phyloP scores from a whole-genome alignment of 305 asterid species.

The Caryopteris hybrid region DNA sequence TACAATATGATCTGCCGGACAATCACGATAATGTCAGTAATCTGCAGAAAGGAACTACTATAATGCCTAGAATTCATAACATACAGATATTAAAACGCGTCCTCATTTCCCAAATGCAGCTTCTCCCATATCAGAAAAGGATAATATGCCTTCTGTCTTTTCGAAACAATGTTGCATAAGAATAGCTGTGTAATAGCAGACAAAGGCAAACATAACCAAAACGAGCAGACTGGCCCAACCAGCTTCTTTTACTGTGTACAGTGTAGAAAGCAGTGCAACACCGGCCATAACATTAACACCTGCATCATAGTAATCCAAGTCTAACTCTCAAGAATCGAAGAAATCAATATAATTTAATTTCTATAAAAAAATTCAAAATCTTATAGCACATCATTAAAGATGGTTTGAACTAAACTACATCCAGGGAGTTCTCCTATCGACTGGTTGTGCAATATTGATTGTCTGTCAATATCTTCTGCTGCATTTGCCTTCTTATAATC shows the following conservation, averaged over 20 bases:
- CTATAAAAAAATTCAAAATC: background rate
- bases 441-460: slow-evolving; percentile 24
- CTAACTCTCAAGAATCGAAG: too few species aligned
- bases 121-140: slow-evolving; percentile 92
- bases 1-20: slow-evolving; percentile 67
- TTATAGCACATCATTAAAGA: slow-evolving; percentile 44
- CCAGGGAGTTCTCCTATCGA: slow-evolving; percentile 38
- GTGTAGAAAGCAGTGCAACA: slow-evolving; percentile 79
- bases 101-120: slow-evolving; percentile 89
- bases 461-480: slow-evolving; percentile 12
- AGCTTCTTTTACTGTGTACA: slow-evolving; percentile 57
- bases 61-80: too few species aligned
- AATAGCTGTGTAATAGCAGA: slow-evolving; percentile 74
- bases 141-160: slow-evolving; percentile 56
- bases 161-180: slow-evolving; percentile 82
- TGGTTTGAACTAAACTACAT: slow-evolving; percentile 52
- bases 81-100: slow-evolving; percentile 70
- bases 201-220: slow-evolving; percentile 53
- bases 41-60: too few species aligned
- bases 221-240: slow-evolving; percentile 76
- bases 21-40: slow-evolving; percentile 9
- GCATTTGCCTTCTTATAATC: slow-evolving; percentile 20
- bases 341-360: too few species aligned
- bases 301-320: slow-evolving; percentile 25
- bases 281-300: slow-evolving; percentile 91